Percentiles rank a stretch among this genome's conserved stretches.
Conservation (phyloP, 768 basidiomycete species). For the Multifurca ochricompacta region DNA sequence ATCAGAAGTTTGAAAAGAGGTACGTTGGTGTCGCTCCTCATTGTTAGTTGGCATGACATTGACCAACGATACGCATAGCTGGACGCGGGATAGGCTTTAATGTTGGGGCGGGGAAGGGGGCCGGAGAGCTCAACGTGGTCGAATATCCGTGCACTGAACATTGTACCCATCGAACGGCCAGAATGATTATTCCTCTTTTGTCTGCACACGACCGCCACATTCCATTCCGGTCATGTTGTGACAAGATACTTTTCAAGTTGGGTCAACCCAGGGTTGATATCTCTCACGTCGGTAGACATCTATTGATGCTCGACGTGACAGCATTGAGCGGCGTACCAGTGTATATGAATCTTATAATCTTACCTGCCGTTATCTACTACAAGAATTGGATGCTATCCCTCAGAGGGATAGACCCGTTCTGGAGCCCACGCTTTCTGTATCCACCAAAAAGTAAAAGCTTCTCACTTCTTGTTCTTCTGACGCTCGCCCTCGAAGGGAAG, state of each 20-base stretch:
- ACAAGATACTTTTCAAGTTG: background rate
- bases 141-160: background rate
- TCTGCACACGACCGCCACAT: background rate
- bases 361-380: background rate
- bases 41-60: constrained; percentile 12
- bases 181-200: background rate
- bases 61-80: constrained; percentile 36
- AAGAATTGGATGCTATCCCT: background rate
- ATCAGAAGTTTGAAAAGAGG: constrained; percentile 73
- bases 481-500: too few relatives aligned
- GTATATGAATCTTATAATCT: background rate
- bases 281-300: background rate
- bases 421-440: too few relatives aligned
- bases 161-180: constrained; percentile 15
- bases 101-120: too few relatives aligned
- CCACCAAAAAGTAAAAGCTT: too few relatives aligned
- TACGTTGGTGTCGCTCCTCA: constrained; percentile 27
- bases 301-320: background rate
- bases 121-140: background rate
- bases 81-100: constrained; percentile 69
- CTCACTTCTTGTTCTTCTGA: too few relatives aligned
- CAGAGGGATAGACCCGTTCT: too few relatives aligned
- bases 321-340: too few relatives aligned
- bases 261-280: background rate
- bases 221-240: background rate